These are phyloP conservation scores for Limonomyces culmigenus DNA, from an alignment of 1,284 basidiomycete genomes.

Conservation along the genomic window DNA sequence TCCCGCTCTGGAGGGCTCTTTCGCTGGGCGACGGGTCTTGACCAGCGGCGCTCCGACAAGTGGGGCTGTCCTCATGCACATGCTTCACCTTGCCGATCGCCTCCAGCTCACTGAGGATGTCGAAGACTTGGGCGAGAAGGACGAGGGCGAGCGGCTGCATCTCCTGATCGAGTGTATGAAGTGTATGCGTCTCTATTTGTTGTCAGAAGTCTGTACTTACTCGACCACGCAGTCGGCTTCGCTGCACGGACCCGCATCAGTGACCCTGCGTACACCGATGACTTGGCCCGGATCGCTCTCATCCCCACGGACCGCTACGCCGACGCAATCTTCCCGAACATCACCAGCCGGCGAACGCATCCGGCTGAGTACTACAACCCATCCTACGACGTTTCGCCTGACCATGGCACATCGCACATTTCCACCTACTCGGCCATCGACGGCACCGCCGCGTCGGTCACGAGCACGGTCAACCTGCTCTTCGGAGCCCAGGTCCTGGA, in stretches of 20 bases:
- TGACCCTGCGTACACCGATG: slow-evolving; percentile 53
- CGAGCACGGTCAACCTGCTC: slow-evolving; percentile 74
- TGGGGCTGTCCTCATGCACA: slow-evolving; percentile 64
- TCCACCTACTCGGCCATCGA: slow-evolving; percentile 68
- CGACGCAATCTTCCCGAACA: slow-evolving; percentile 36
- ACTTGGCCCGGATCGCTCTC: slow-evolving; percentile 36
- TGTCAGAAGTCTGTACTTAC: not conserved
- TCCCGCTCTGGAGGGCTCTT: slow-evolving; percentile 62
- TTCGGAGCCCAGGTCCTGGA: slow-evolving; percentile 84
- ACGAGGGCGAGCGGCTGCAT: slow-evolving; percentile 39
- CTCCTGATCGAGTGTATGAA: slow-evolving; percentile 65
- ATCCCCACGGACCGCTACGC: slow-evolving; percentile 65
- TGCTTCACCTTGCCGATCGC: slow-evolving; percentile 64
- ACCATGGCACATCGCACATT: slow-evolving; percentile 70
- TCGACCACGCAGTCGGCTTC: slow-evolving; percentile 35
- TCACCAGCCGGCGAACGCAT: slow-evolving; percentile 80
- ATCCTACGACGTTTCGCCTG: slow-evolving; percentile 54
- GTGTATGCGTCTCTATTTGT: slow-evolving; percentile 23
- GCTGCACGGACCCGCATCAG: slow-evolving; percentile 68
- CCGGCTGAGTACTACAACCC: slow-evolving; percentile 71
- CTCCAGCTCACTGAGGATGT: slow-evolving; percentile 23
- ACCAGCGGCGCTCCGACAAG: slow-evolving; percentile 73
- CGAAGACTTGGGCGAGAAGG: no score
- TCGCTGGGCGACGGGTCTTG: slow-evolving; percentile 65
- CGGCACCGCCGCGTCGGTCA: slow-evolving; percentile 76